phyloP scores from a whole-genome alignment of 768 basidiomycete genomes.

The Termitomyces titanicus region DNA sequence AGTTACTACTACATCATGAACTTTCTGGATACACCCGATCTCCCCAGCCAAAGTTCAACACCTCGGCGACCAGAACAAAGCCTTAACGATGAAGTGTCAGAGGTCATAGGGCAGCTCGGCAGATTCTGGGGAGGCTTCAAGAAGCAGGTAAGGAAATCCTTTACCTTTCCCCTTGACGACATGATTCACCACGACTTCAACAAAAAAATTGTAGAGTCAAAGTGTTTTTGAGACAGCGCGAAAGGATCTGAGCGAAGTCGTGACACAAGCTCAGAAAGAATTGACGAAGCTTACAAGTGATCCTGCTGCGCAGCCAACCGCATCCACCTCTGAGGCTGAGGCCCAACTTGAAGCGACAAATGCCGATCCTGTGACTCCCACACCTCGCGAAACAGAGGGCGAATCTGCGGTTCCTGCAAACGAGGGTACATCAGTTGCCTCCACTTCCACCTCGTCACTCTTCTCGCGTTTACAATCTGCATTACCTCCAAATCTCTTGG shows the following conservation, averaged over 20 bases:
- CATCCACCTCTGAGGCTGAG: slow-evolving; percentile 9
- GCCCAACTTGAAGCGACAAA: slow-evolving; percentile 18
- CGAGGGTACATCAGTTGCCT: slow-evolving; percentile 9
- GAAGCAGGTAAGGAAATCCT: slow-evolving; percentile 62
- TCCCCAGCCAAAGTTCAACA: slow-evolving; percentile 46
- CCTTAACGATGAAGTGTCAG: slow-evolving; percentile 83
- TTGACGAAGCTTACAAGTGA: slow-evolving; percentile 53
- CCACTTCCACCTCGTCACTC: slow-evolving; percentile 32
- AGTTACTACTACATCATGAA: slow-evolving; percentile 45
- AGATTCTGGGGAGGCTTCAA: slow-evolving; percentile 90
- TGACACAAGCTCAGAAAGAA: slow-evolving; percentile 78
- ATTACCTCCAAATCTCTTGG: slow-evolving; percentile 70
- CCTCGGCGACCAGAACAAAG: slow-evolving; percentile 47
- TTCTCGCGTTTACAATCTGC: slow-evolving; percentile 71
- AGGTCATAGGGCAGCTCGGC: slow-evolving; percentile 85
- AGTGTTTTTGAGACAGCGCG: slow-evolving; percentile 62
- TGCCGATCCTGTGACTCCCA: slow-evolving; percentile 20
- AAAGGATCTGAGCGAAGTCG: slow-evolving; percentile 70
- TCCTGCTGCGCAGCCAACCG: slow-evolving; percentile 10
- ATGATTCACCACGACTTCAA: slow-evolving; percentile 1
- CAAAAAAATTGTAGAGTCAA: slow-evolving; percentile 37
- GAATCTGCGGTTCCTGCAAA: slow-evolving; percentile 11
- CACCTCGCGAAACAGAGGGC: slow-evolving; percentile 10
- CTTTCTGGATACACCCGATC: slow-evolving; percentile 69
- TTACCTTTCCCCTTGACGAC: not conserved